Conservation (phyloP, 768 basidiomycete species). For the Macrolepiota dolichaula region DNA sequence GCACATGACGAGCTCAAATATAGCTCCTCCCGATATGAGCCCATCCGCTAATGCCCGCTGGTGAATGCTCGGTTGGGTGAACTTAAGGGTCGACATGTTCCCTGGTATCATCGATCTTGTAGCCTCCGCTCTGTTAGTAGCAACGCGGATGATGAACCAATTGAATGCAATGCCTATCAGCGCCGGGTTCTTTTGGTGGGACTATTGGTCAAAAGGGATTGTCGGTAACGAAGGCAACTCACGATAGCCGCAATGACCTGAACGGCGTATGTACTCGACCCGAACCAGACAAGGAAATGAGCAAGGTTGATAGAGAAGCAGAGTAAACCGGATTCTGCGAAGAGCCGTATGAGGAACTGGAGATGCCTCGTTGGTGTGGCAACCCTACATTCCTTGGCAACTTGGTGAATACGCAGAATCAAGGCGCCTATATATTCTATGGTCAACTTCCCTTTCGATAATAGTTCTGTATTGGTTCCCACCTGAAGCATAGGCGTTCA, state of each 20-base stretch:
- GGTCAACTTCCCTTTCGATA: too few species aligned
- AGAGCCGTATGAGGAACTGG: neutral
- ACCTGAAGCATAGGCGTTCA: neutral
- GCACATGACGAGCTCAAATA: neutral
- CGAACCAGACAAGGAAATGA: neutral
- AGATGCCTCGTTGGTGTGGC: neutral
- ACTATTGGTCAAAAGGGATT: neutral
- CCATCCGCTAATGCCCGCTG: neutral
- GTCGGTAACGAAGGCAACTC: neutral
- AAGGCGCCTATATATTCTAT: neutral
- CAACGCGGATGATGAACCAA: constrained; percentile 1
- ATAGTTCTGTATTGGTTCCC: too few species aligned
- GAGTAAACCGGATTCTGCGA: constrained; percentile 3
- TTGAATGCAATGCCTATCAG: constrained; percentile 4
- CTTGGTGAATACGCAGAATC: neutral
- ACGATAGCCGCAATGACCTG: neutral
- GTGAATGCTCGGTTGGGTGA: neutral
- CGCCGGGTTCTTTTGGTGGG: neutral
- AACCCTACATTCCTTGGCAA: neutral
- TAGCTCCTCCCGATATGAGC: neutral
- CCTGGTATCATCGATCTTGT: neutral
- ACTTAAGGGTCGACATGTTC: neutral
- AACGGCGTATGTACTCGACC: neutral
- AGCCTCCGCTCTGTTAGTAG: neutral
- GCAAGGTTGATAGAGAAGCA: neutral